Conservation (phyloP, 192 early-diverging fungal genomes). For the Radiomyces spectabilis region DNA sequence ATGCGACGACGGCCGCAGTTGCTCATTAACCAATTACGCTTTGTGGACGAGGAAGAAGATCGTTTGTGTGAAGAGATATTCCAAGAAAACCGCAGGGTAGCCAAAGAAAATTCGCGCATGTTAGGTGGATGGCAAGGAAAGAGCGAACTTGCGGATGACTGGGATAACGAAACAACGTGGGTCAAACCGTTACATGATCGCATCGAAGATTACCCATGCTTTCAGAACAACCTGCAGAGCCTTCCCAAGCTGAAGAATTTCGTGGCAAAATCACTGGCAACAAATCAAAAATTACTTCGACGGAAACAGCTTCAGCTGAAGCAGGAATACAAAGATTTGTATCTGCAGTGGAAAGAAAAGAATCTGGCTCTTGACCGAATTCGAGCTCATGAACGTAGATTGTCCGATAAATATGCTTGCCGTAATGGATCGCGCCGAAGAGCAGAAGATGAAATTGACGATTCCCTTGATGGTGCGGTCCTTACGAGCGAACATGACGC, state of each 20-base stretch:
- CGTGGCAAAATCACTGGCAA: constrained; percentile 3
- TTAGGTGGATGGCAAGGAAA: constrained; percentile 7
- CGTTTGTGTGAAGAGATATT: constrained; percentile 29
- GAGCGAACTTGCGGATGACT: constrained; percentile 11
- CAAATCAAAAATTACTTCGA: constrained; percentile 3
- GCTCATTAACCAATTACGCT: constrained; percentile 35
- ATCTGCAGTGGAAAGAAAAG: constrained; percentile 40
- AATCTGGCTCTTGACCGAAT: constrained; percentile 22
- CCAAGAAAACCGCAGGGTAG: constrained; percentile 13
- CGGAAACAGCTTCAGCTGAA: constrained; percentile 36
- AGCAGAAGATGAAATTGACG: constrained; percentile 11
- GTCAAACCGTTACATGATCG: constrained; percentile 24
- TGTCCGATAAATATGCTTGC: constrained; percentile 11
- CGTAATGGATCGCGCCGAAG: background rate
- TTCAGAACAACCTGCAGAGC: constrained; percentile 27
- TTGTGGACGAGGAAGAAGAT: constrained; percentile 26
- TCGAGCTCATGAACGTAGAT: constrained; percentile 19
- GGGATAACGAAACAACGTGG: constrained; percentile 19
- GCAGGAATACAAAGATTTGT: constrained; percentile 35
- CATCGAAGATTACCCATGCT: constrained; percentile 37
- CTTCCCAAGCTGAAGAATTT: background rate
- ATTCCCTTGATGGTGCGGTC: constrained; percentile 12
- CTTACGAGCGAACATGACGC: constrained; percentile 16
- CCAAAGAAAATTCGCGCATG: constrained; percentile 6
- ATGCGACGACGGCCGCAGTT: constrained; percentile 31